Evolutionary conservation across 805 yeast genomes (phyloP), one percentile per base, ranked within the genome.

Genomic region (Yamadazyma sp.): DNA sequence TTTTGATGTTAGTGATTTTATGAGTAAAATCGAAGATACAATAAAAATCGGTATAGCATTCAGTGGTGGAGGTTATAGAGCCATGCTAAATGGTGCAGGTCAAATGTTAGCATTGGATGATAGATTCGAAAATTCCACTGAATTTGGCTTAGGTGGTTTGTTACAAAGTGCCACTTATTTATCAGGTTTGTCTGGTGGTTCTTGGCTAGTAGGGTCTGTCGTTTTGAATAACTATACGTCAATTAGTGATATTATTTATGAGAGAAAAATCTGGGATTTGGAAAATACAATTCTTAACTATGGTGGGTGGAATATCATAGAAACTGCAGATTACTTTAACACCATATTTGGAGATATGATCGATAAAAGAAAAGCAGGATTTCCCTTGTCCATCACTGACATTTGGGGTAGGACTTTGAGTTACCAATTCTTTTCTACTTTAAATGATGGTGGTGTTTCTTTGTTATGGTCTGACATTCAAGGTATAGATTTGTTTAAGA

Each of bases 71-170:
- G 96, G 96, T 3, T 87, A 85, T 56, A 72, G 96, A 40, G 94
- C 96, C 24, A 85, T 87, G 89, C 68, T 81, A 70, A 35, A 44
- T 40, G 96, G 95, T 1, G 96, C 95, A 9, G 96, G 96, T 27
- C 80, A 82, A 56, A 61, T 88, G 23, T 62, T 89, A 1, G 95
- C 91, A 0, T 60, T 85, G 39, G 96, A 87, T 56, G 78, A 78
- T 50, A 67, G 94, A 48, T 79, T 87, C 4, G 58, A 51, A 7
- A 72, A 71, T 37, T 65, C 78, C 4, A 62, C 60, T 17, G 65
- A 70, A 5, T 54, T 61, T 22, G 87, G 88, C 11, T 58, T 87
- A 30, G 94, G 94, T 24, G 94, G 95, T 4, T 58, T 88, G 18
- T 60, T 87, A 23, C 88, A 83, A 52, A 60, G 84, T 3, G 53